Conservation (phyloP, 768 basidiomycete genomes). For the Ramaria rubella region DNA sequence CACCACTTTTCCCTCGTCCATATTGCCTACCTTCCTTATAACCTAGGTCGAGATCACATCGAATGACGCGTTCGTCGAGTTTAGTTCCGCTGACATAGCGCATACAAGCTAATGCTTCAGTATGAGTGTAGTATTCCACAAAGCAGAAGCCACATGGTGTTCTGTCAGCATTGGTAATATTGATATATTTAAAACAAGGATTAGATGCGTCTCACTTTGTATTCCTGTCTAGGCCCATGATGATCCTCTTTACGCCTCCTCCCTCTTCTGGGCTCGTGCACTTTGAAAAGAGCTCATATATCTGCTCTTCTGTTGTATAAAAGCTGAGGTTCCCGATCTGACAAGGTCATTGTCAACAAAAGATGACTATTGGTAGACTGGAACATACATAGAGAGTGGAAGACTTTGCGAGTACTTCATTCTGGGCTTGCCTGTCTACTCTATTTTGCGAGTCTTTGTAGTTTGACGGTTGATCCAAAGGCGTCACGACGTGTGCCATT, state of each 20-base stretch:
- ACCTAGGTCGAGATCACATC: constrained; percentile 94
- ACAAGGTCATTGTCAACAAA: constrained; percentile 11
- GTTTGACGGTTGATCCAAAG: constrained; percentile 91
- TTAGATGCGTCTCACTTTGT: constrained; percentile 48
- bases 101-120: constrained; percentile 88
- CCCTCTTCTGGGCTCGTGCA: constrained; percentile 81
- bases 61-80: constrained; percentile 96
- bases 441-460: constrained; percentile 92
- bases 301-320: constrained; percentile 94
- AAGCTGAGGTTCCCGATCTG: constrained; percentile 91
- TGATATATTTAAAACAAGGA: neutral
- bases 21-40: constrained; percentile 97
- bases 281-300: constrained; percentile 89
- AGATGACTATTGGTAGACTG: constrained; percentile 19
- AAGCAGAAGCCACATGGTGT: constrained; percentile 96
- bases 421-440: constrained; percentile 71
- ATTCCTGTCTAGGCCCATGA: constrained; percentile 91
- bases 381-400: constrained; percentile 83
- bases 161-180: constrained; percentile 33
- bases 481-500: constrained; percentile 83
- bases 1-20: constrained; percentile 94
- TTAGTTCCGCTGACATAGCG: constrained; percentile 96
- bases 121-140: constrained; percentile 92
- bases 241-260: constrained; percentile 87
- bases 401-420: constrained; percentile 74